phyloP scores from a whole-genome alignment of 202 grass and related monocot genomes.

The Hordeum pubiflorum region DNA sequence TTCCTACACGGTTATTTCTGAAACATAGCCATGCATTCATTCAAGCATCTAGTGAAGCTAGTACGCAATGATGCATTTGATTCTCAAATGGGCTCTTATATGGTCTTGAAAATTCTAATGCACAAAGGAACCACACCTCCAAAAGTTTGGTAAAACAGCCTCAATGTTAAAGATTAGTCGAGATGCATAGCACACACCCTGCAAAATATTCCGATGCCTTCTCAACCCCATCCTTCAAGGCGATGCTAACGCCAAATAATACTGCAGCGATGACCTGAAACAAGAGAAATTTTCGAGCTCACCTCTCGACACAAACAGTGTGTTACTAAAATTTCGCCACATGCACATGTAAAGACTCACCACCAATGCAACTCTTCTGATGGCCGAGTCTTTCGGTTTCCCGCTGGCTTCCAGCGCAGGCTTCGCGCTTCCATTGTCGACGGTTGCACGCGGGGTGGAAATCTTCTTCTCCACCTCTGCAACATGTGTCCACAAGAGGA shows the following conservation, averaged over 20 bases:
- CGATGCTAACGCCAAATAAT: slow-evolving; percentile 67
- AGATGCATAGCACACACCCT: slow-evolving; percentile 52
- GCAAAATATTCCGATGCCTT: slow-evolving; percentile 92
- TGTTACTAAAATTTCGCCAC: background rate
- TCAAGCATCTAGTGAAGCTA: background rate
- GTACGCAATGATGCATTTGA: background rate
- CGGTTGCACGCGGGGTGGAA: slow-evolving; percentile 21
- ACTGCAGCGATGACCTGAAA: slow-evolving; percentile 63
- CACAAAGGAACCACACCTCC: background rate
- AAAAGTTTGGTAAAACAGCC: background rate
- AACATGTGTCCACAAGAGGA: background rate
- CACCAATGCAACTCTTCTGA: slow-evolving; percentile 85
- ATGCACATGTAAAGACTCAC: slow-evolving; percentile 30
- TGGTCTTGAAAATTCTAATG: background rate
- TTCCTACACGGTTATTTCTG: background rate
- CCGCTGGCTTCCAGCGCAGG: slow-evolving; percentile 8
- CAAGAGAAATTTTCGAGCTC: slow-evolving; percentile 11
- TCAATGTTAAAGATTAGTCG: background rate
- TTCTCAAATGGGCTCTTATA: background rate
- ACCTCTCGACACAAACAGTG: background rate
- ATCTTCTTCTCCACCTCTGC: slow-evolving; percentile 39
- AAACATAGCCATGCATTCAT: background rate
- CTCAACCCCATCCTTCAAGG: slow-evolving; percentile 50
- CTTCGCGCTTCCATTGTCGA: slow-evolving; percentile 5
- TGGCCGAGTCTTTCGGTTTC: slow-evolving; percentile 37